Percentiles rank a stretch among this genome's conserved stretches.
Conservation (phyloP, 352 stramenopile species). For the Ophiocytium majus region DNA sequence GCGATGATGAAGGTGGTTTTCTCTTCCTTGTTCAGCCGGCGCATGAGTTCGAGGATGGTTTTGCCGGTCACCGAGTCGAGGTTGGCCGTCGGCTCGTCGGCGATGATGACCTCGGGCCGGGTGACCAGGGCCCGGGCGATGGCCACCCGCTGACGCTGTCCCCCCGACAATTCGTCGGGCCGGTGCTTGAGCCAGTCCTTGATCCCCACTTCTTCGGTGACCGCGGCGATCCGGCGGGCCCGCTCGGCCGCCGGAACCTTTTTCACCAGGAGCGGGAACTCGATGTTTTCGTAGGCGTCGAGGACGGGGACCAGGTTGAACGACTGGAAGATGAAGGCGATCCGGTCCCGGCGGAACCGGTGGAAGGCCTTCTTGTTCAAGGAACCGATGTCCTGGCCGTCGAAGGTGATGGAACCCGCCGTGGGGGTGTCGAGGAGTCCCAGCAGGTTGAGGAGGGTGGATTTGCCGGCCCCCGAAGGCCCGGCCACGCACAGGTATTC, state of each 20-base stretch:
- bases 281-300: neutral
- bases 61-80: neutral
- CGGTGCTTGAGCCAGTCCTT: neutral
- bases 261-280: conserved; percentile 2
- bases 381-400: neutral
- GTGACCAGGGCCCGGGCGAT: neutral
- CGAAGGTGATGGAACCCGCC: conserved; percentile 22
- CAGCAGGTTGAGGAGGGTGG: conserved; percentile 25
- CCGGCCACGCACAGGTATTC: neutral
- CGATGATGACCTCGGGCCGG: neutral
- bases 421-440: neutral
- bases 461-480: conserved; percentile 31
- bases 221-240: neutral
- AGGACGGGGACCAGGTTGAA: conserved; percentile 5
- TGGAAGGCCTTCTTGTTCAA: conserved; percentile 16
- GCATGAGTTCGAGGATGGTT: neutral
- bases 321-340: neutral
- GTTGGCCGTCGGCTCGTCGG: conserved; percentile 2
- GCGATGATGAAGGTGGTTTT: neutral
- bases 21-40: neutral
- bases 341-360: neutral
- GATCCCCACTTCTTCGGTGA: neutral
- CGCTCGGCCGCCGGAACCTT: neutral
- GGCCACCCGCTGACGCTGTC: conserved; percentile 11
- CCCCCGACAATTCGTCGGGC: neutral